A percentile compares a stretch with the other conserved stretches of the same genome.
These are phyloP conservation scores for Hanseniaspora pseudoguilliermondii DNA, from an alignment of 805 yeast species.

Conservation along the genomic window DNA sequence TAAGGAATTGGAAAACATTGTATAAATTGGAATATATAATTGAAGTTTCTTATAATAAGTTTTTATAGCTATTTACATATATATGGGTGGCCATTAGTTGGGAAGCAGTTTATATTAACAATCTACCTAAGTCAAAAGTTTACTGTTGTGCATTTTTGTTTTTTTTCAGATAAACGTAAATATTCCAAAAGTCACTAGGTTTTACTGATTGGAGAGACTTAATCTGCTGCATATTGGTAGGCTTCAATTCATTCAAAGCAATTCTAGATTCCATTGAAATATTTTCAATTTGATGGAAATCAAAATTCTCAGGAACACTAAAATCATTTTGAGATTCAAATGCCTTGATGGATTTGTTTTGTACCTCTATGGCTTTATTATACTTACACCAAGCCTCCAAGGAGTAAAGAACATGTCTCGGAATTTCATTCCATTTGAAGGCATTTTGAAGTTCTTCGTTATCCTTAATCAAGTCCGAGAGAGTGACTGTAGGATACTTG, in stretches of 20 bases:
- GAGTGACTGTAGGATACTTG: slow-evolving; percentile 37
- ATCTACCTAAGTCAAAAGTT: too few species aligned
- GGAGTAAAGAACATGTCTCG: slow-evolving; percentile 41
- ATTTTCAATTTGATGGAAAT: slow-evolving; percentile 46
- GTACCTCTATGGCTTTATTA: slow-evolving; percentile 65
- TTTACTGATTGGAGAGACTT: slow-evolving; percentile 89
- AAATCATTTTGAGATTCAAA: slow-evolving; percentile 74
- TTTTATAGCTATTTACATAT: not conserved
- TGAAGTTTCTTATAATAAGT: not conserved
- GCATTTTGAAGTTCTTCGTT: slow-evolving; percentile 29
- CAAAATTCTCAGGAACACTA: slow-evolving; percentile 52
- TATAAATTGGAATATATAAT: not conserved
- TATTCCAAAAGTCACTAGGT: slow-evolving; percentile 35
- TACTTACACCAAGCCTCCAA: slow-evolving; percentile 72
- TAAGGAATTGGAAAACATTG: slow-evolving; percentile 4
- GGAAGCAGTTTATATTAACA: too few species aligned
- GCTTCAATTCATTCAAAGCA: slow-evolving; percentile 60
- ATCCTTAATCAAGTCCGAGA: slow-evolving; percentile 21
- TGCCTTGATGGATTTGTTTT: slow-evolving; percentile 56
- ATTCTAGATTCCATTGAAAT: slow-evolving; percentile 66
- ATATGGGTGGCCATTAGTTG: not conserved
- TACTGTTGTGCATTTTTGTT: slow-evolving; percentile 27
- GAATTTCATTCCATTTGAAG: slow-evolving; percentile 20
- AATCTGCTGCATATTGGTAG: slow-evolving; percentile 89
- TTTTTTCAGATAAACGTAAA: slow-evolving; percentile 47